phyloP scores from a whole-genome alignment of 2,329 filamentous ascomycete species.

The Neurospora sp. region DNA sequence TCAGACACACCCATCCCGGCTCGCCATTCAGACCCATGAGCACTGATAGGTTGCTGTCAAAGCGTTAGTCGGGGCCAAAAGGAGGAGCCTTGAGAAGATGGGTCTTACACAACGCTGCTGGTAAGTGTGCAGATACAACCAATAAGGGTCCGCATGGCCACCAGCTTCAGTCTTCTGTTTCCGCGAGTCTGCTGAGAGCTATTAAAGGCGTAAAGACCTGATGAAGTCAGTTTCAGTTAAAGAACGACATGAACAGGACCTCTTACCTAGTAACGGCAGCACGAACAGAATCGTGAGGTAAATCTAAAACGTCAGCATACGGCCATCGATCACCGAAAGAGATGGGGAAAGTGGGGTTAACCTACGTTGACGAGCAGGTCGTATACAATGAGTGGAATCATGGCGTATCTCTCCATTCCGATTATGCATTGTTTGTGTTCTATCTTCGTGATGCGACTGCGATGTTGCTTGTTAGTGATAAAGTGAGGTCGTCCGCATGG shows the following conservation, averaged over 20 bases:
- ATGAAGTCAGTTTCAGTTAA: not conserved
- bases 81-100: not conserved
- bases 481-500: not conserved
- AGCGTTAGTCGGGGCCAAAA: not conserved
- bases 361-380: conserved; percentile 48
- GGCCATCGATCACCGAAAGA: not conserved
- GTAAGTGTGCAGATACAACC: conserved; percentile 47
- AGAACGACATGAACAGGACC: not conserved
- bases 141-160: conserved; percentile 49
- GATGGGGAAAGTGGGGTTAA: not conserved
- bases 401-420: conserved; percentile 47
- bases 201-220: conserved; percentile 47
- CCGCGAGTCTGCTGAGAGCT: conserved; percentile 31
- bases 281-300: conserved; percentile 56
- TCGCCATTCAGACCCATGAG: conserved; percentile 48
- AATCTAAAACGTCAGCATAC: conserved; percentile 24
- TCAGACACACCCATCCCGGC: conserved; percentile 55
- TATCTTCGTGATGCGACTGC: conserved; percentile 47
- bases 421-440: conserved; percentile 49
- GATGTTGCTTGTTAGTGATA: not conserved
- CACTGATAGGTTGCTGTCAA: conserved; percentile 46
- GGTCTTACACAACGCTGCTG: conserved; percentile 45
- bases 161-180: conserved; percentile 35
- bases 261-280: conserved; percentile 45
- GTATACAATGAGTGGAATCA: conserved; percentile 53